Base-by-base conservation (phyloP, 1,284 basidiomycete species). In the Cryptococcus sp. region DNA sequence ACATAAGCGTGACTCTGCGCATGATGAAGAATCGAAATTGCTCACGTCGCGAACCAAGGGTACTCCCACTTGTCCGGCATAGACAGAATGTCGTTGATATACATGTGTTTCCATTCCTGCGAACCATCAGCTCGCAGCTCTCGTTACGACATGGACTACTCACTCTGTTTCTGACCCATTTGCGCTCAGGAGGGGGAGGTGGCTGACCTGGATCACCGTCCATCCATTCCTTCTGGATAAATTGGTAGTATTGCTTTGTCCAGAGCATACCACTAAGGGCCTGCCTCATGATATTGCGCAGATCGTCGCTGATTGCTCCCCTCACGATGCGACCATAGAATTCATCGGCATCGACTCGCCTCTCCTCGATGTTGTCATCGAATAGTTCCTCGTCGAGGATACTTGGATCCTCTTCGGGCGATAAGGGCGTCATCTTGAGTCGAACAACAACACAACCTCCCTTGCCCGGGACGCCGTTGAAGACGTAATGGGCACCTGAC, bases 41-140 rank as follows among this genome's bases (percentile, higher is more conserved):
- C 76, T 69, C 58, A 79, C 62, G 91, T 65, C 83, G 92, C 91
- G 69, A 93, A 95, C 84, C 94, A 95, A 1, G 93, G 93, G 71
- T 95, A 96, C 79, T 99, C 95, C 95, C 95, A 98, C 87, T 98
- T 98, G 81, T 98, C 95, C 10, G 95, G 95, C 95, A 99, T 98
- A 10, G 93, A 96, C 47, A 99, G 83, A 64, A 99, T 87, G 76
- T 99, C 95, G 60, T 91, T 91, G 63, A 94, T 88, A 77, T 98
- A 88, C 81, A 99, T 83, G 79, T 99, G 95, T 62, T 86, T 88
- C 93, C 93, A 97, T 68, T 93, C 90, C 88, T 91, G 66, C 47
- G 22, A 8, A 35, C 7, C 30, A 13, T 35, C 30, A 35, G 30
- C 30, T 13, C 30, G 13, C 13, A 13, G 22, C 16, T 10, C 27